Evolutionary conservation across 1,284 basidiomycete genomes (phyloP).

Genomic region (Cutaneotrichosporon cyanovorans): DNA sequence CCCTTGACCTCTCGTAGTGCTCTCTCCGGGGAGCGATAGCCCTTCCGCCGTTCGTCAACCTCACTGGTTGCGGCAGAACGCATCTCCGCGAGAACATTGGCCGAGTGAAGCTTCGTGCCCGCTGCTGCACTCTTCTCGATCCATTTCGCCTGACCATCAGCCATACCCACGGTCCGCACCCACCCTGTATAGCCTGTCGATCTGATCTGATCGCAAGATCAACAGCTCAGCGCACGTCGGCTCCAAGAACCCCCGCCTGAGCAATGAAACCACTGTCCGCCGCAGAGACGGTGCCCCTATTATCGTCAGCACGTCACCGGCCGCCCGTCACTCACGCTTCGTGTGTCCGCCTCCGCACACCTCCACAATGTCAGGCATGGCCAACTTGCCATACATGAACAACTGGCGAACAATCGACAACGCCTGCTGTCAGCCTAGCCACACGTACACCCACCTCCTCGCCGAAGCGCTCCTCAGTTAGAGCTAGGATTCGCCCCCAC

Average conservation of each 20-base stretch:
- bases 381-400: conserved; percentile 78
- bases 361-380: conserved; percentile 48
- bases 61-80: conserved; percentile 4
- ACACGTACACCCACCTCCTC: conserved; percentile 52
- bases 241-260: conserved; percentile 25
- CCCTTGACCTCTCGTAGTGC: conserved; percentile 22
- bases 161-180: background rate
- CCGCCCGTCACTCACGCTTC: conserved; percentile 3
- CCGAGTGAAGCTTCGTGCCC: conserved; percentile 39
- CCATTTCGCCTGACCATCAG: conserved; percentile 20
- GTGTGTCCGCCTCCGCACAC: conserved; percentile 12
- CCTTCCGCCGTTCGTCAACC: conserved; percentile 25
- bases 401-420: conserved; percentile 66
- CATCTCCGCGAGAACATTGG: conserved; percentile 39
- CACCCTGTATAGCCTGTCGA: conserved; percentile 26
- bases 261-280: conserved; percentile 9
- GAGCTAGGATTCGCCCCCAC: conserved; percentile 70
- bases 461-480: conserved; percentile 63
- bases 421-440: conserved; percentile 49
- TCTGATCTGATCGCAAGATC: conserved; percentile 27
- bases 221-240: conserved; percentile 27
- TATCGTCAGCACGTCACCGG: background rate
- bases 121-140: conserved; percentile 17
- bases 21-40: conserved; percentile 25
- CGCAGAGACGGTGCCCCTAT: conserved; percentile 3